Conservation (phyloP, 345 rosid genomes). For the Hypericum perforatum region DNA sequence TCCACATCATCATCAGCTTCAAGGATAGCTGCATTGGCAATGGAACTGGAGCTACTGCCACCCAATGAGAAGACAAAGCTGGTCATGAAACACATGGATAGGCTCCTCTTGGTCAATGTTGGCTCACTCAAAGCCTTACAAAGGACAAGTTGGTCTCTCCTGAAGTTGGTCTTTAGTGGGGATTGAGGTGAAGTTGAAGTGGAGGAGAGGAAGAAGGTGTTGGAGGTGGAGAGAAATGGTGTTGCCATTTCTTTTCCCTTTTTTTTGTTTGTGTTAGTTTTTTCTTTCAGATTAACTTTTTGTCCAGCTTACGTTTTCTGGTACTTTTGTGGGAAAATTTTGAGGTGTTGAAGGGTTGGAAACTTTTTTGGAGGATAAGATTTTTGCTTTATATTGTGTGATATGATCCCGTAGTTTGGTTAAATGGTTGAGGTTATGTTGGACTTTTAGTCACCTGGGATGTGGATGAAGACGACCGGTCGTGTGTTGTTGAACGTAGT, state of each 20-base stretch:
- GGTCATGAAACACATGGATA: conserved; percentile 42
- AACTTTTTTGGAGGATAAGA: conserved; percentile 34
- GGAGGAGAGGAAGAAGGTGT: conserved; percentile 33
- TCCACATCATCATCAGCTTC: conserved; percentile 93
- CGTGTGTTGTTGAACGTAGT: too few relatives aligned
- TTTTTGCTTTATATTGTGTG: conserved; percentile 9
- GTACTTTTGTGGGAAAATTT: conserved; percentile 24
- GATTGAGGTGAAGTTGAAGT: conserved; percentile 15
- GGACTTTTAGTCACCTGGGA: not conserved
- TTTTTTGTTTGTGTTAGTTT: not conserved
- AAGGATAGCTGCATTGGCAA: conserved; percentile 68
- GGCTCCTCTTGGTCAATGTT: conserved; percentile 35
- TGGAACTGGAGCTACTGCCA: conserved; percentile 18
- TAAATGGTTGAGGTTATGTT: conserved; percentile 12
- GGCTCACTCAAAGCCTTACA: conserved; percentile 35
- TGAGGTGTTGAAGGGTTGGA: conserved; percentile 18
- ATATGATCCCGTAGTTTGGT: conserved; percentile 28
- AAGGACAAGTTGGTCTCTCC: conserved; percentile 12
- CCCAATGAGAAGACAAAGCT: conserved; percentile 35
- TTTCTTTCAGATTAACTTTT: not conserved
- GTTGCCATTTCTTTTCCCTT: conserved; percentile 29
- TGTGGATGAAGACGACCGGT: too few relatives aligned
- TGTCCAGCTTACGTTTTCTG: conserved; percentile 10
- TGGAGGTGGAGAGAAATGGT: conserved; percentile 39
- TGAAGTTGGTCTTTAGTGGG: conserved; percentile 18